Conservation (phyloP, 1,139 yeast species). For the Suhomyces bokatorum region DNA sequence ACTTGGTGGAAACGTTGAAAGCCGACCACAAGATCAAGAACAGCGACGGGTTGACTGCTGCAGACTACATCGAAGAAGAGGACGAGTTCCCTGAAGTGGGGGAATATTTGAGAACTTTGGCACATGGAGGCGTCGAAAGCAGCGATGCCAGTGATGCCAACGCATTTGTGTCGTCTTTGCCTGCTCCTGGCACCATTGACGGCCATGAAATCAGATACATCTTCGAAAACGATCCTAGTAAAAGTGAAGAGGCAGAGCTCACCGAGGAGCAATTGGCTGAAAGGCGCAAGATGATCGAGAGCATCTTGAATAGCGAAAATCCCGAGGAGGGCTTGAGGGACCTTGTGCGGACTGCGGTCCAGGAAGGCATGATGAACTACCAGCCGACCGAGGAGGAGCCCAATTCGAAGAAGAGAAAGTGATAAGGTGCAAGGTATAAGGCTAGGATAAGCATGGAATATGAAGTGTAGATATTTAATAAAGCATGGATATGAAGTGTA, state of each 20-base stretch:
- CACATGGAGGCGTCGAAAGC: slow-evolving; percentile 33
- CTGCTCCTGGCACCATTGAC: slow-evolving; percentile 41
- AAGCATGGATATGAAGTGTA: too few relatives aligned
- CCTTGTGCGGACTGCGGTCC: slow-evolving; percentile 65
- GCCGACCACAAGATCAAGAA: slow-evolving; percentile 70
- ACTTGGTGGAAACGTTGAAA: slow-evolving; percentile 60
- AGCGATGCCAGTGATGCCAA: slow-evolving; percentile 14
- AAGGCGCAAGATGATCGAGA: slow-evolving; percentile 65
- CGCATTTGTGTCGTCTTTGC: slow-evolving; percentile 30
- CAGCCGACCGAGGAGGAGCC: slow-evolving; percentile 21
- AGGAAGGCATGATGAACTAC: slow-evolving; percentile 44
- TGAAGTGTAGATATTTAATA: not conserved
- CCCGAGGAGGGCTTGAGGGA: slow-evolving; percentile 76
- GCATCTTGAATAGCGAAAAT: slow-evolving; percentile 71
- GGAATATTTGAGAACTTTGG: slow-evolving; percentile 55
- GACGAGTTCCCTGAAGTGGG: slow-evolving; percentile 82
- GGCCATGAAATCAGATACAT: slow-evolving; percentile 63
- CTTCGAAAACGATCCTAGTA: slow-evolving; percentile 46
- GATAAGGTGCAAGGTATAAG: too few relatives aligned
- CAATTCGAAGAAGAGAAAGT: slow-evolving; percentile 26
- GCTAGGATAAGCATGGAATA: slow-evolving; percentile 2
- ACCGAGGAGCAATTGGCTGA: slow-evolving; percentile 44
- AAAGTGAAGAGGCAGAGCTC: slow-evolving; percentile 24
- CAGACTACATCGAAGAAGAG: slow-evolving; percentile 75
- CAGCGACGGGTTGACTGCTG: slow-evolving; percentile 69